phyloP scores from a whole-genome alignment of 352 stramenopile species.

The Saprolegnia parasitica region DNA sequence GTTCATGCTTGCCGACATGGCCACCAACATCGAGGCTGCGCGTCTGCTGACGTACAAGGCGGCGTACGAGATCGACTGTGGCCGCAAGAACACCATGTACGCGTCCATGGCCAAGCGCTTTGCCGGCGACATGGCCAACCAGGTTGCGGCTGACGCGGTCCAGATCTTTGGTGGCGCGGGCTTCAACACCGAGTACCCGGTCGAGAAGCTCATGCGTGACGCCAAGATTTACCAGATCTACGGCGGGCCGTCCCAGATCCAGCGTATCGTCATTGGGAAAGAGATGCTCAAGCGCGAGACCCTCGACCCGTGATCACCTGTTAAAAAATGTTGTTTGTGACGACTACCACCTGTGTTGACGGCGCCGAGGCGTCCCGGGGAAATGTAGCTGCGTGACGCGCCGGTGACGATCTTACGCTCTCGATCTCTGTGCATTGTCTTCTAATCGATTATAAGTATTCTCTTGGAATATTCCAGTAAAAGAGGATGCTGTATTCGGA shows the following conservation, averaged over 20 bases:
- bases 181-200: conserved; percentile 90
- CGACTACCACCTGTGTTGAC: no score
- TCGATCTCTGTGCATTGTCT: no score
- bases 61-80: conserved; percentile 85
- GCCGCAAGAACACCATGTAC: conserved; percentile 86
- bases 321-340: no score
- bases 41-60: conserved; percentile 85
- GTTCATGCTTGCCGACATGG: conserved; percentile 90
- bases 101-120: conserved; percentile 90
- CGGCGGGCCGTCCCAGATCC: conserved; percentile 89
- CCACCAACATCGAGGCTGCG: conserved; percentile 82
- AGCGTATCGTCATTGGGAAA: conserved; percentile 88
- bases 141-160: conserved; percentile 82
- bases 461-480: no score
- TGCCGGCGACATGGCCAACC: conserved; percentile 80
- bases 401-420: no score
- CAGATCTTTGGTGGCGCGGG: conserved; percentile 88
- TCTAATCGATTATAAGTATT: no score
- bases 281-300: conserved; percentile 27
- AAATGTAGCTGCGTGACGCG: no score
- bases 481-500: no score
- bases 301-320: background rate
- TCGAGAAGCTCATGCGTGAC: conserved; percentile 91
- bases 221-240: conserved; percentile 92
- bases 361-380: no score